Base-by-base conservation (phyloP, 495 filamentous ascomycete genomes). In the Tuber aestivum region DNA sequence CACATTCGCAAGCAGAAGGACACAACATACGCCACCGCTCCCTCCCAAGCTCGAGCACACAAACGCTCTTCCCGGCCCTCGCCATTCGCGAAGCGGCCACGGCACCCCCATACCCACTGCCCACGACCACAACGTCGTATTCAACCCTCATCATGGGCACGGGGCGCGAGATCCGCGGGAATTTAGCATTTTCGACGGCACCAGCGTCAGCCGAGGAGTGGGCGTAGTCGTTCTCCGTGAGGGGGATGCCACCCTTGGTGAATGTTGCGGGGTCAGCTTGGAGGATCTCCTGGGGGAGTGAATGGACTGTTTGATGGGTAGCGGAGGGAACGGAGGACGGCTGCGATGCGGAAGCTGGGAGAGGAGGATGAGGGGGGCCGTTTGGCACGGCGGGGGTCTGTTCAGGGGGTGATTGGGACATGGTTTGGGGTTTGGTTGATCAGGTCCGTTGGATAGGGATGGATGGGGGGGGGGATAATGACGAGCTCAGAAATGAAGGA, bases 111-210 rank as follows among this genome's bases (percentile, higher is more conserved):
- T 91, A 91, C 1, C 90, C 91, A 27, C 89, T 91, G 0, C 91
- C 90, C 70, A 92, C 87, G 21, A 92, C 88, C 38, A 92, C 87
- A 37, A 88, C 87, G 80, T 92, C 90, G 73, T 92, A 91, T n/a
- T 84, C 80, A 56, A 84, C 81, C 42, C 88, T 84, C 79, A 92
- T 86, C 23, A 87, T 85, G 75, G 89, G 85, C 32, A 91, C 86
- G 0, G 90, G 87, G 74, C 85, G 87, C 71, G 87, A 87, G 38
- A 92, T 85, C 1, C 86, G 85, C 1, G 89, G 89, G 76, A 86
- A 89, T 68, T 69, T 77, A 21, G 65, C 70, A 61, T 56, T 40
- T n/a, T 35, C 44, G 0, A 45, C 42, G n/a, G 32, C 65, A n/a
- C 42, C 27, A 21, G 27, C 37, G 21, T 68, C 71, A 12, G 65